Evolutionary conservation across 2,329 filamentous ascomycete genomes (phyloP), one percentile per base, ranked within the genome.

Genomic region (Chlorencoelia australis): DNA sequence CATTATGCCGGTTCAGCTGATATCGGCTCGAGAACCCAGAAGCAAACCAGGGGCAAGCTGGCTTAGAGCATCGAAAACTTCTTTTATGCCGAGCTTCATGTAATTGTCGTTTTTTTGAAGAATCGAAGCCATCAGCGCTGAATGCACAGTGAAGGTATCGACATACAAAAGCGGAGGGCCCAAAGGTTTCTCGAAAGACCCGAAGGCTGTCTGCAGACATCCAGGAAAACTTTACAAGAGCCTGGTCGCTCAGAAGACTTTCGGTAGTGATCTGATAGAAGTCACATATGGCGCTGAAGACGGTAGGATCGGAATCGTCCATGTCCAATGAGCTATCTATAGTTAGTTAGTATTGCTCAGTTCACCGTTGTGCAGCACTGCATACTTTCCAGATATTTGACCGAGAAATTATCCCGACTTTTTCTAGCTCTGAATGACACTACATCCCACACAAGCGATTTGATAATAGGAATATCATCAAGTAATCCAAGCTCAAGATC

Each of bases 71-170:
- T 11, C 16, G 31, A 36, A 30, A 36, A 7, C 5, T 13, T 20
- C 24, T 11, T 13, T 35, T 27, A 33, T 43, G 38, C 14, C 15
- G 34, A 11, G 34, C 13, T 10, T 43, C 41, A 13, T 41, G 38
- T 27, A 14, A 32, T 6, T 15, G 22, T 26, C 35, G 35, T 5
- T 33, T 13, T 2, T n/a, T 11, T 4, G 19, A 25, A 8, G 31
- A 39, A 18, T 14, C 15, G 24, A 39, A 41, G 16, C 38, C 35
- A 19, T 44, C 32, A 7, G 30, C 15, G 3, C 20, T 34, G 13
- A 22, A 25, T 17, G 7, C 7, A 32, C 35, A 41, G 22, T 33
- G 27, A 10, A 35, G n/a, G 16, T 35, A 39, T 4, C 35, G 27
- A 8, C 38, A 39, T 2, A 35, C 20, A 29, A 35, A 44, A 29